phyloP scores from a whole-genome alignment of 78 protist genomes.

The Emiliania huxleyi region DNA sequence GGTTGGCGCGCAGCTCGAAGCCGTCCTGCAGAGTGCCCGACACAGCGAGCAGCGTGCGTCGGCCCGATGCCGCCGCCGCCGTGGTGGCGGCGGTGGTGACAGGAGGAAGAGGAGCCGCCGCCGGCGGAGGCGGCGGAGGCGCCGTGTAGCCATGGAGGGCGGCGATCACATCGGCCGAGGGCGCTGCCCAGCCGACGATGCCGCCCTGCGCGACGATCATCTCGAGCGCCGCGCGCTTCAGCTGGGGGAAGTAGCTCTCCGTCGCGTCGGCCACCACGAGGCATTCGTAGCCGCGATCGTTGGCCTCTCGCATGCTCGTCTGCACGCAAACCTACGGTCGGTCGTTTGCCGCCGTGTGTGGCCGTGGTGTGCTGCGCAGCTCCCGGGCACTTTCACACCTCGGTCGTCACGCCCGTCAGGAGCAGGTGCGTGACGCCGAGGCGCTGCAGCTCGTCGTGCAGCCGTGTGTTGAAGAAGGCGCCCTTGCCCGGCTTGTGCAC shows the following conservation, averaged over 20 bases:
- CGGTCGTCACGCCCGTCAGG: conserved; percentile 26
- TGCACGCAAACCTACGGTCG: too few relatives aligned
- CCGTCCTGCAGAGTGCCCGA: conserved; percentile 8
- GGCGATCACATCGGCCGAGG: not conserved
- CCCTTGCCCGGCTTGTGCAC: conserved; percentile 34
- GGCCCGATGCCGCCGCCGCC: too few relatives aligned
- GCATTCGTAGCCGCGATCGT: conserved; percentile 34
- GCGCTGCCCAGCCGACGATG: conserved; percentile 16
- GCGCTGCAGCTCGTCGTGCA: not conserved
- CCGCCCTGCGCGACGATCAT: conserved; percentile 24
- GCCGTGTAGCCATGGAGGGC: too few relatives aligned
- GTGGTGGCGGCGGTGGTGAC: too few relatives aligned
- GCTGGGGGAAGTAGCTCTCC: not conserved
- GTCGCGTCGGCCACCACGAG: conserved; percentile 17
- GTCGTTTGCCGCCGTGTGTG: too few relatives aligned
- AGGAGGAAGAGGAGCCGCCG: too few relatives aligned
- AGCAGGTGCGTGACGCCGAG: not conserved
- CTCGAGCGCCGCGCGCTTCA: not conserved
- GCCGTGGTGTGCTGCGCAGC: too few relatives aligned
- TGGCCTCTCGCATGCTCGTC: conserved; percentile 23
- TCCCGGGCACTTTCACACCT: too few relatives aligned
- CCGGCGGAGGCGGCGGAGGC: too few relatives aligned
- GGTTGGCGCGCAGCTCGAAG: not conserved
- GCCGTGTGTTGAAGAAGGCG: not conserved
- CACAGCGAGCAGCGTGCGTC: not conserved